These are phyloP conservation scores for Arabis alpina DNA, from an alignment of 345 rosid genomes.

Conservation along the genomic window DNA sequence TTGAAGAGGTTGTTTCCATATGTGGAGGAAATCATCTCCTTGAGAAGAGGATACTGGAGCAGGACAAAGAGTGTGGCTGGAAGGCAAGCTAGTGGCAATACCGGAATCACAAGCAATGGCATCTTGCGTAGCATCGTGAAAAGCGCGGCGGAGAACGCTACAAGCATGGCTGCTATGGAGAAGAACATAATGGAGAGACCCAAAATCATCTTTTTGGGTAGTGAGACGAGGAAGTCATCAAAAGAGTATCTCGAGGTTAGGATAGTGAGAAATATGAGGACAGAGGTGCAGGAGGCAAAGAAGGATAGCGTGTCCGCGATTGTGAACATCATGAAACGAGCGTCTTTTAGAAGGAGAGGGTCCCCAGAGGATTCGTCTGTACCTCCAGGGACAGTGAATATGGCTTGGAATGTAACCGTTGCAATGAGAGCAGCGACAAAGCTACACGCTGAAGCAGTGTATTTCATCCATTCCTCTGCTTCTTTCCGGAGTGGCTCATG, in stretches of 20 bases:
- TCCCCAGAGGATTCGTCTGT: background rate
- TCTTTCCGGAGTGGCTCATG: slow-evolving; percentile 16
- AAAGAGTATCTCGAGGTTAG: slow-evolving; percentile 35
- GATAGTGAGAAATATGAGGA: slow-evolving; percentile 42
- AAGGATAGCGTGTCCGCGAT: slow-evolving; percentile 35
- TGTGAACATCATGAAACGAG: slow-evolving; percentile 25
- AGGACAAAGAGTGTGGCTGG: slow-evolving; percentile 26
- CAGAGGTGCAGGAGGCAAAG: slow-evolving; percentile 36
- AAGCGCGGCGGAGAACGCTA: slow-evolving; percentile 34
- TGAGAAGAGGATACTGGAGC: slow-evolving; percentile 30
- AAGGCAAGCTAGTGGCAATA: slow-evolving; percentile 21
- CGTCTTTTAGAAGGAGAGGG: slow-evolving; percentile 17
- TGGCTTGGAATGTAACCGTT: slow-evolving; percentile 36
- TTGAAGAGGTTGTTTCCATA: slow-evolving; percentile 20
- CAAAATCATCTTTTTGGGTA: slow-evolving; percentile 33
- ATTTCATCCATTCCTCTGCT: slow-evolving; percentile 43
- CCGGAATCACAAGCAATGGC: slow-evolving; percentile 15
- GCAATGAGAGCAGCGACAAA: slow-evolving; percentile 42
- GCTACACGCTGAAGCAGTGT: slow-evolving; percentile 36
- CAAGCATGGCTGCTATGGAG: slow-evolving; percentile 38
- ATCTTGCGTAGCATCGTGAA: background rate
- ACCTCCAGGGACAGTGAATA: slow-evolving; percentile 42
- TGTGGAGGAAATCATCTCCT: slow-evolving; percentile 24
- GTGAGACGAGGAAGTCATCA: slow-evolving; percentile 38
- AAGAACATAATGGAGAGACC: slow-evolving; percentile 30